Evolutionary conservation across 2,329 filamentous ascomycete genomes (phyloP), one percentile per base, ranked within the genome.

Genomic region (Fusarium globosum): DNA sequence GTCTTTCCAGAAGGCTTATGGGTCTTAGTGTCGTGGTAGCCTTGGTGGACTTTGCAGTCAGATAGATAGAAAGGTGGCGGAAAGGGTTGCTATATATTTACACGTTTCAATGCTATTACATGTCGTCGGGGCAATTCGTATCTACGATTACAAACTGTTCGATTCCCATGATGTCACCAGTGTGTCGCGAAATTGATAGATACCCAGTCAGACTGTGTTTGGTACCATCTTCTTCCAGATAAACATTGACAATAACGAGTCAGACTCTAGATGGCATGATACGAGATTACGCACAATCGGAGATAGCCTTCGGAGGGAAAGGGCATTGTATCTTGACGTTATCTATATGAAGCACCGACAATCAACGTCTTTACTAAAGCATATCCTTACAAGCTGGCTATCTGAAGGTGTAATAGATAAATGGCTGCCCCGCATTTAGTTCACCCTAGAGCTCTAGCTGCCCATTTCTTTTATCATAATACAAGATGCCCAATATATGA

Each of bases 1-100:
- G 86, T 93, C 94, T 0, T 97, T 98, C 83, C 88, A 90, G 80
- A 42, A 56, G 38, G 52, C 38, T 6, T 56, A 56, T 43, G 52
- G 52, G 12, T 8, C 36, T 33, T 56, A 42, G 38, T 11, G 15
- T 33, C 7, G 20, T 2, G 12, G 21, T 42, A 14, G 11, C 21
- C 7, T 18, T 14, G 20, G 11, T 30, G 21, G 15, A 33, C 20
- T 2, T 23, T 10, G 8, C 4, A 14, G 20, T 11, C 21, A 56
- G 21, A 11, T 20, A 15, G 20, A 20, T 41, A 41, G 14, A 14
- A 7, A 10, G 2, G 3, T 39, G 14, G 23, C 7, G 14, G 51
- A 4, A 55, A 28, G 28, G 7, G 8, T n/a, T 28, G 23, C 23
- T 13, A n/a, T 18, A 53, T 53, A 53, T 16, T 12, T 30, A 10